phyloP scores from a whole-genome alignment of 352 stramenopile species.

The Pythium aristosporum region DNA sequence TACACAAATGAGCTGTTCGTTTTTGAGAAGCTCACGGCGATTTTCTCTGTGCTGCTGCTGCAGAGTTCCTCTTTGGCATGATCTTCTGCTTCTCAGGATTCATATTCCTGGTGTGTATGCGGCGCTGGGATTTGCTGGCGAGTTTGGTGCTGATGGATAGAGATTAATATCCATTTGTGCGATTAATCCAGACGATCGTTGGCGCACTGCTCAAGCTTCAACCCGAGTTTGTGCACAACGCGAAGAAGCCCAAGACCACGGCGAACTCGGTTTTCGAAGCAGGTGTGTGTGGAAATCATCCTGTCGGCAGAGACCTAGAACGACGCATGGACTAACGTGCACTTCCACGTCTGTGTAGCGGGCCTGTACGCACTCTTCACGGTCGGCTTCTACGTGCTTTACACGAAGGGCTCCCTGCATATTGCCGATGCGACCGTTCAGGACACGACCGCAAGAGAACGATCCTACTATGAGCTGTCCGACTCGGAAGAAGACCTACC shows the following conservation, averaged over 20 bases:
- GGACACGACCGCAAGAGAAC: constrained; percentile 43
- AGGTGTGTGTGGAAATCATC: constrained; percentile 34
- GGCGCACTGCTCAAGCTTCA: constrained; percentile 74
- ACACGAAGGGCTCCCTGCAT: constrained; percentile 51
- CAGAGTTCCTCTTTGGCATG: constrained; percentile 72
- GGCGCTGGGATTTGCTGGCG: neutral
- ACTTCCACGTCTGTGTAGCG: constrained; percentile 23
- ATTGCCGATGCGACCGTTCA: constrained; percentile 40
- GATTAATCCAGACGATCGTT: constrained; percentile 51
- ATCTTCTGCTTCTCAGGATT: constrained; percentile 80
- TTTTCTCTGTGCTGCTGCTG: neutral
- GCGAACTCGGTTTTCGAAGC: constrained; percentile 78
- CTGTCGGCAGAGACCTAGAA: neutral
- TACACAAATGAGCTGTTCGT: too few relatives aligned
- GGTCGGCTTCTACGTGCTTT: constrained; percentile 52
- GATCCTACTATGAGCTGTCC: constrained; percentile 58
- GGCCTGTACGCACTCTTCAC: constrained; percentile 55
- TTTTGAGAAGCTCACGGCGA: neutral
- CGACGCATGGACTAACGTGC: neutral
- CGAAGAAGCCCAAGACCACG: constrained; percentile 70
- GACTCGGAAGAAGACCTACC: constrained; percentile 74
- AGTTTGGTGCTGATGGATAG: neutral
- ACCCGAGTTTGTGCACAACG: constrained; percentile 65
- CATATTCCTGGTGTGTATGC: constrained; percentile 63
- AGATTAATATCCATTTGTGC: neutral